These are phyloP conservation scores for Bretschneidera sinensis DNA, from an alignment of 345 rosid species.

Conservation along the genomic window DNA sequence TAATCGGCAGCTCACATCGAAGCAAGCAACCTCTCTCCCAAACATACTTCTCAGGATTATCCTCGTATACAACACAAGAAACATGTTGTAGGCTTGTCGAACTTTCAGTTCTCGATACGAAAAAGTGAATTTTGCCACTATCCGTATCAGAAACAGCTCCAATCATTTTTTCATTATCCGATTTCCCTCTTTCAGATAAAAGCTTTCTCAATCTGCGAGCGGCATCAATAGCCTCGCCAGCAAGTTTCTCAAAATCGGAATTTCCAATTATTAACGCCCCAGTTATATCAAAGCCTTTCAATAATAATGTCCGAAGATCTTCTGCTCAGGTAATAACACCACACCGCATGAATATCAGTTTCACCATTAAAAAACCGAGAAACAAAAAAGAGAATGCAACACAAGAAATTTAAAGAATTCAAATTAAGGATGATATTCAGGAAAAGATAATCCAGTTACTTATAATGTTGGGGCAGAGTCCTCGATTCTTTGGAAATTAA, in stretches of 20 bases:
- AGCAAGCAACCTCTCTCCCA: constrained; percentile 89
- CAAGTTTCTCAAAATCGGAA: constrained; percentile 38
- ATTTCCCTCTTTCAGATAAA: constrained; percentile 37
- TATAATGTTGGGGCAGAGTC: no score
- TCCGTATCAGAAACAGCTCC: constrained; percentile 60
- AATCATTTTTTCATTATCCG: constrained; percentile 32
- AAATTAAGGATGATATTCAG: no score
- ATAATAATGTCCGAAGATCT: constrained; percentile 54
- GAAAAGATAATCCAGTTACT: no score
- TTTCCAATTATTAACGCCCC: constrained; percentile 57
- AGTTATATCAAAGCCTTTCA: constrained; percentile 67
- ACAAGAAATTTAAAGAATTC: neutral
- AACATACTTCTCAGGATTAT: constrained; percentile 48
- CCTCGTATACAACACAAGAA: constrained; percentile 53
- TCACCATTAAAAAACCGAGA: neutral
- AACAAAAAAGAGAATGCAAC: constrained; percentile 4
- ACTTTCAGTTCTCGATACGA: constrained; percentile 41
- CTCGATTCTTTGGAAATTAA: no score
- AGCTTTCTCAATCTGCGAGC: constrained; percentile 48
- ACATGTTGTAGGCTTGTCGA: constrained; percentile 36
- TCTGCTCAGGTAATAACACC: constrained; percentile 38
- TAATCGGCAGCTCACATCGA: constrained; percentile 67
- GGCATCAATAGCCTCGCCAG: constrained; percentile 47
- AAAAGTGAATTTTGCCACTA: constrained; percentile 41
- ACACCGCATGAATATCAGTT: neutral